Evolutionary conservation across 306 rosid genomes (phyloP).

Genomic region (Notholithocarpus densiflorus): DNA sequence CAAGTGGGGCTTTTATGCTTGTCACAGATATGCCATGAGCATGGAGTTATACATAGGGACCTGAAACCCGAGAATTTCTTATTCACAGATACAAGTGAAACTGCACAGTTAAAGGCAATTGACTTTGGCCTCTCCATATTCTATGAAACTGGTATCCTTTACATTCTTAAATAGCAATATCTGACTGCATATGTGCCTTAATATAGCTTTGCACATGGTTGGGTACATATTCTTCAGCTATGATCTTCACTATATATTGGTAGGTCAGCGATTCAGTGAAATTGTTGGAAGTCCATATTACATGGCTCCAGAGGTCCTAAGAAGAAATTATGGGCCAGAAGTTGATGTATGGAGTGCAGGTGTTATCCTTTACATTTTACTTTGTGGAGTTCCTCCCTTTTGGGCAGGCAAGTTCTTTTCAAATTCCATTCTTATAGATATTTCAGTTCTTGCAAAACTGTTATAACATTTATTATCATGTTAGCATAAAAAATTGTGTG

Average conservation of each 20-base stretch:
- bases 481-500: not conserved
- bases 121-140: constrained; percentile 92
- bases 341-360: constrained; percentile 95
- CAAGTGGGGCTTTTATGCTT: not conserved
- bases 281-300: constrained; percentile 98
- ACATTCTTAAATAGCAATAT: not conserved
- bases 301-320: constrained; percentile 96
- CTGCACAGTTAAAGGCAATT: constrained; percentile 64
- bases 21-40: constrained; percentile 72
- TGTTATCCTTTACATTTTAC: constrained; percentile 83
- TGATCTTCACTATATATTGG: not conserved
- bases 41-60: constrained; percentile 90
- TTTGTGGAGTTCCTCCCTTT: constrained; percentile 97
- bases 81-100: constrained; percentile 60
- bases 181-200: not conserved
- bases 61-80: constrained; percentile 94
- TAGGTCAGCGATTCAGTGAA: constrained; percentile 83
- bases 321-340: constrained; percentile 84
- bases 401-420: constrained; percentile 72
- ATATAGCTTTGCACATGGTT: not conserved
- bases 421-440: not conserved
- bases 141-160: constrained; percentile 50
- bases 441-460: not conserved
- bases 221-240: not conserved
- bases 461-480: not conserved